phyloP scores from a whole-genome alignment of 768 basidiomycete genomes.

The Aureoboletus auriporus region DNA sequence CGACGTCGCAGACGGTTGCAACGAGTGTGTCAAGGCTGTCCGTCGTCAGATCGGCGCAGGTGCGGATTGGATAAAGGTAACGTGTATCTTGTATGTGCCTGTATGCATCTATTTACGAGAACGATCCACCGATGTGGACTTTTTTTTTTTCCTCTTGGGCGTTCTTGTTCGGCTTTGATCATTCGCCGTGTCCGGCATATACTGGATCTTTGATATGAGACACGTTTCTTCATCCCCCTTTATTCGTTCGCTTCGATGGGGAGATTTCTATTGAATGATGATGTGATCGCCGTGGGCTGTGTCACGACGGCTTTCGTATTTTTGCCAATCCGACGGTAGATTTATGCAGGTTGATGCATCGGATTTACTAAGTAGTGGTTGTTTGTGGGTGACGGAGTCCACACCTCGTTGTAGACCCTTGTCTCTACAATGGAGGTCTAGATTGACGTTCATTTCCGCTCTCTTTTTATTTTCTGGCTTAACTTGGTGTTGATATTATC shows the following conservation, averaged over 20 bases:
- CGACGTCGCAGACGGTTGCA: slow-evolving; percentile 54
- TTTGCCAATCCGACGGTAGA: slow-evolving; percentile 26
- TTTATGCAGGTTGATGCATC: slow-evolving; percentile 45
- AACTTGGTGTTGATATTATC: neutral
- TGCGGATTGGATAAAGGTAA: slow-evolving; percentile 66
- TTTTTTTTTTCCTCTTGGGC: too few species aligned
- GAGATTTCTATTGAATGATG: neutral
- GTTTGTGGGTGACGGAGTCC: too few species aligned
- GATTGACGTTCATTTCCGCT: slow-evolving; percentile 11
- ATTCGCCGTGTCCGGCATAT: too few species aligned
- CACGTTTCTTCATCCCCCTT: slow-evolving; percentile 7
- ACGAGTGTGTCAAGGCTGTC: slow-evolving; percentile 51
- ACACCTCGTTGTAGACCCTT: slow-evolving; percentile 6
- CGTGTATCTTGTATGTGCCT: neutral
- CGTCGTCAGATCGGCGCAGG: slow-evolving; percentile 60
- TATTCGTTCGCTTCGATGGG: neutral
- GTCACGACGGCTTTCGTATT: neutral
- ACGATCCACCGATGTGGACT: neutral
- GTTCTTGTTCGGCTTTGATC: too few species aligned
- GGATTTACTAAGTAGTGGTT: neutral
- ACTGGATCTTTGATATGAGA: slow-evolving; percentile 6
- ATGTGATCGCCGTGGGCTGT: neutral
- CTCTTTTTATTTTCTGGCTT: neutral
- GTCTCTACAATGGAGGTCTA: neutral
- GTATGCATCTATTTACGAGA: slow-evolving; percentile 2